Conservation (phyloP, 2,329 filamentous ascomycete genomes). For the Emmonsia crescens region DNA sequence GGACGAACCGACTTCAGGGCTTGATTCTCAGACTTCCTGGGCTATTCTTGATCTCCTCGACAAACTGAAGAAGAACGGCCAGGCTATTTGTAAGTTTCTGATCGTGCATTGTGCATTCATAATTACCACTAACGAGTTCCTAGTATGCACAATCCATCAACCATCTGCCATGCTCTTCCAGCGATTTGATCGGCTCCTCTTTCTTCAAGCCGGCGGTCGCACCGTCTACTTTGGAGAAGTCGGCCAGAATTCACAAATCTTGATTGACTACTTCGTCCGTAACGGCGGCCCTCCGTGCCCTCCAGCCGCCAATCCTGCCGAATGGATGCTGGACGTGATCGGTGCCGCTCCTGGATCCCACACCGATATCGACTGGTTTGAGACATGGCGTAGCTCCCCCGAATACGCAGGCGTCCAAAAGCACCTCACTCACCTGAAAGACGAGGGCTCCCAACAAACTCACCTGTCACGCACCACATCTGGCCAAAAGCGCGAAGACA, state of each 20-base stretch:
- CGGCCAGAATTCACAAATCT: slow-evolving; percentile 45
- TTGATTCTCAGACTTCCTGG: slow-evolving; percentile 89
- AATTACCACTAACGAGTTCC: background rate
- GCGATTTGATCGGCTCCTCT: slow-evolving; percentile 58
- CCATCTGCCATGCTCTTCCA: slow-evolving; percentile 91
- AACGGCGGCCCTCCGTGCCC: slow-evolving; percentile 52
- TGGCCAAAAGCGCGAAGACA: background rate
- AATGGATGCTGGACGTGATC: slow-evolving; percentile 57
- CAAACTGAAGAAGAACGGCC: slow-evolving; percentile 80
- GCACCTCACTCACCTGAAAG: slow-evolving; percentile 55
- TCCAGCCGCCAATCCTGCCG: slow-evolving; percentile 58
- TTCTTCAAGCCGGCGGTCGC: slow-evolving; percentile 53
- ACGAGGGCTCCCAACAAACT: slow-evolving; percentile 5
- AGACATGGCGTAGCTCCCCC: slow-evolving; percentile 43
- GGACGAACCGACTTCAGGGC: slow-evolving; percentile 86
- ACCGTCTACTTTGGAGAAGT: slow-evolving; percentile 61
- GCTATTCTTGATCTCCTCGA: slow-evolving; percentile 77
- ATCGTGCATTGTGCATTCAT: background rate
- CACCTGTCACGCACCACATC: slow-evolving; percentile 11
- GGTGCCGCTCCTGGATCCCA: slow-evolving; percentile 52
- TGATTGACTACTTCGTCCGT: slow-evolving; percentile 53
- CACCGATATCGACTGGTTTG: slow-evolving; percentile 44
- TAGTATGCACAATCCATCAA: slow-evolving; percentile 87
- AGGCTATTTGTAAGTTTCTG: slow-evolving; percentile 53
- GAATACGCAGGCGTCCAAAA: slow-evolving; percentile 44